Evolutionary conservation across 192 early-diverging fungal genomes (phyloP), one percentile per base, ranked within the genome.

Genomic region (Coemansia sp.): DNA sequence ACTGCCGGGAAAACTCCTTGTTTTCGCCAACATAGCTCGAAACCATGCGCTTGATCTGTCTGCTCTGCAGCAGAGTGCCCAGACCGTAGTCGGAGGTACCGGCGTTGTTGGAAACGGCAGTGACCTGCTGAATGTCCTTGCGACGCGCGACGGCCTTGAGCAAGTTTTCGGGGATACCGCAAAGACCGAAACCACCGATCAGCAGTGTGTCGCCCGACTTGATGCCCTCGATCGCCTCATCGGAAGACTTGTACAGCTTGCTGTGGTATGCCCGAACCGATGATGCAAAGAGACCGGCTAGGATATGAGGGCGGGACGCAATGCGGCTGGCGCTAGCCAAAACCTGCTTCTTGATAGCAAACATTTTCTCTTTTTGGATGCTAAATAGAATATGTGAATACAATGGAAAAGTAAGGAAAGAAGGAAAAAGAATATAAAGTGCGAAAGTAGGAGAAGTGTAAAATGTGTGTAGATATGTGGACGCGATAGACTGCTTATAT

Each of bases 21-120:
- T 90, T 90, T 50, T 90, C 86, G 34, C 86, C 88, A 9, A 88
- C 86, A 50, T 90, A 90, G 52, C 77, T 80, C 14, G 78, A 81
- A 33, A 90, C 78, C 86, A 90, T 90, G 41, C 86, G 82, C 58
- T 86, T 87, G 75, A 90, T 83, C 80, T 90, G 84, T 13, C 80
- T 77, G 13, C 60, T 80, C 50, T 84, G 73, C 46, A 87, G 67
- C 24, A 89, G 56, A 15, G 79, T 64, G 20, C 87, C 87, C 2
- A 90, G 62, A 2, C 87, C 87, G 56, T 82, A 86, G 67, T 84
- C 84, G 34, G 80, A 69, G 0, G 87, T 81, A 24, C 88, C 88
- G 29, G 86, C 86, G 60, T 90, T 90, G 66, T 90, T 90, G 10
- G 84, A 86, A 0, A 90, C 86, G 0, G 84, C 85, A 2, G 84